Percentiles rank a stretch among this genome's conserved stretches.
Conservation (phyloP, 192 early-diverging fungal species). For the Coemansia sp. region DNA sequence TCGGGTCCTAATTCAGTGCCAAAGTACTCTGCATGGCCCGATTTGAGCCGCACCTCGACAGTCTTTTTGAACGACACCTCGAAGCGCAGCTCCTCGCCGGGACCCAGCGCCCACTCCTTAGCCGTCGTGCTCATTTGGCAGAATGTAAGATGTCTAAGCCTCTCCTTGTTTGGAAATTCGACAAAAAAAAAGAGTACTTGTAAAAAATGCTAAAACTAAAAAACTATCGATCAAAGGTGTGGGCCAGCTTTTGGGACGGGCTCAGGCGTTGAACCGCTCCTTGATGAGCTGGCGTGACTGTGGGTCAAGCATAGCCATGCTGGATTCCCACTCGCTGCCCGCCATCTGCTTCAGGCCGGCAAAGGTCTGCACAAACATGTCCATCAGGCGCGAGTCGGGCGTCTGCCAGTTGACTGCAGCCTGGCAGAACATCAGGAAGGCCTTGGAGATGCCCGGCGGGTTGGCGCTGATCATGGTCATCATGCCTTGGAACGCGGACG, state of each 20-base stretch:
- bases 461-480: conserved; percentile 89
- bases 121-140: not conserved
- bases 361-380: conserved; percentile 52
- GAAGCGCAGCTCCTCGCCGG: conserved; percentile 88
- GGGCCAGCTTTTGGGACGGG: not conserved
- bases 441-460: conserved; percentile 74
- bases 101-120: conserved; percentile 63
- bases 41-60: conserved; percentile 59
- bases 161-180: too few species aligned
- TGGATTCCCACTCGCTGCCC: conserved; percentile 44
- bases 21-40: conserved; percentile 88
- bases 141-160: too few species aligned
- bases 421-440: conserved; percentile 73
- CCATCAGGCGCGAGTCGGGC: conserved; percentile 44
- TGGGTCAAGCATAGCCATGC: conserved; percentile 40
- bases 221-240: not conserved
- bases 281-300: conserved; percentile 41
- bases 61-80: conserved; percentile 70
- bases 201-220: conserved; percentile 2
- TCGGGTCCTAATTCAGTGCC: conserved; percentile 88
- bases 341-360: conserved; percentile 50
- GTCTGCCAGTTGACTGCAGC: conserved; percentile 75
- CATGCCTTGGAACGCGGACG: conserved; percentile 91
- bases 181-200: not conserved
- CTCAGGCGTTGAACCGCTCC: conserved; percentile 39